Evolutionary conservation across 108 stramenopile species (phyloP).

Genomic region (Schizochytrium sp.): DNA sequence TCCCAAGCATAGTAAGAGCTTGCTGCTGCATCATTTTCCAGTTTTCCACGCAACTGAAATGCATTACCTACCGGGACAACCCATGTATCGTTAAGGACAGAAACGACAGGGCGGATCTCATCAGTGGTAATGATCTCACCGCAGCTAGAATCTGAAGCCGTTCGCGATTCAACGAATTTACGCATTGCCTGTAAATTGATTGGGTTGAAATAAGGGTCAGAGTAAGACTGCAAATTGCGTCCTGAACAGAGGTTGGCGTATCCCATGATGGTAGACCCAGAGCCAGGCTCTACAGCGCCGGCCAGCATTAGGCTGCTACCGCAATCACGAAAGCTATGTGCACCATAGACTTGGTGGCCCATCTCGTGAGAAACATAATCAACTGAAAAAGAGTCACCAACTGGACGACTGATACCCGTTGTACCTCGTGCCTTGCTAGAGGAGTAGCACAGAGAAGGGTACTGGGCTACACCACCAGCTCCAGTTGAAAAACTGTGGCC

Average conservation of each 20-base stretch:
- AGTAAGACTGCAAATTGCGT: conserved; percentile 39
- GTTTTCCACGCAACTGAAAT: conserved; percentile 40
- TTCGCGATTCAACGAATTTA: neutral
- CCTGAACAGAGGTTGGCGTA: conserved; percentile 21
- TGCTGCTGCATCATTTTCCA: neutral
- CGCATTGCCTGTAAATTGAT: conserved; percentile 51
- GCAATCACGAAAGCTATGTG: conserved; percentile 22
- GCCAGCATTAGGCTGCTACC: neutral
- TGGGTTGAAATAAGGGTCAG: conserved; percentile 46
- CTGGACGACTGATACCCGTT: conserved; percentile 31
- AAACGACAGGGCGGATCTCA: neutral
- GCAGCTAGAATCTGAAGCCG: neutral
- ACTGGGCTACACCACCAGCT: conserved; percentile 21
- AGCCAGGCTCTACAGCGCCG: neutral
- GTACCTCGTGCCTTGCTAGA: conserved; percentile 42
- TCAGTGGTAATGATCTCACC: neutral
- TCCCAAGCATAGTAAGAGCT: neutral
- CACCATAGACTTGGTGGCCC: conserved; percentile 41
- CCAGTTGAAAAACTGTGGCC: conserved; percentile 46
- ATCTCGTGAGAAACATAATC: conserved; percentile 56
- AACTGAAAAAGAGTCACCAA: conserved; percentile 30
- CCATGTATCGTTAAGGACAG: neutral
- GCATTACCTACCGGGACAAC: conserved; percentile 34
- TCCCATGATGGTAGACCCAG: conserved; percentile 56
- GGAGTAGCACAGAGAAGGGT: conserved; percentile 30